phyloP scores from a whole-genome alignment of 1,284 basidiomycete species.

The Malassezia nana region DNA sequence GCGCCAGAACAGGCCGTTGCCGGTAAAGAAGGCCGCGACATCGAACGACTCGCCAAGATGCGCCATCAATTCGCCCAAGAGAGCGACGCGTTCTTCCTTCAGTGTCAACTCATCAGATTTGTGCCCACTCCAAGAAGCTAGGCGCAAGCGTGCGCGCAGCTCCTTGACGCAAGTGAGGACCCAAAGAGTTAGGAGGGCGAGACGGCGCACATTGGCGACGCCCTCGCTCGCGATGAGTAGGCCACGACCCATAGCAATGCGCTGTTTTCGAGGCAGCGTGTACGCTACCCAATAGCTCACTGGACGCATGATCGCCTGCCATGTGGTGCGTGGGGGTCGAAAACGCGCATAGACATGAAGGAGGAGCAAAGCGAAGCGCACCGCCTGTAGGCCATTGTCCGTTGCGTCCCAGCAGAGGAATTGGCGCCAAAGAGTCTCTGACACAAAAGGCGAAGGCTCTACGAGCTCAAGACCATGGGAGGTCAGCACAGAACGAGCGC shows the following conservation, averaged over 20 bases:
- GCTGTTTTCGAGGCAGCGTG: not conserved
- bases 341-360: conserved; percentile 2
- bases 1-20: conserved; percentile 32
- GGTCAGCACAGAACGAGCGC: not conserved
- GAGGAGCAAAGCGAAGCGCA: conserved; percentile 9
- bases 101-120: not conserved
- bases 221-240: conserved; percentile 10
- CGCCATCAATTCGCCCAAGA: conserved; percentile 5
- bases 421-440: not conserved
- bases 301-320: not conserved
- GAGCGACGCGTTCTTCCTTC: conserved; percentile 2
- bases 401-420: conserved; percentile 8
- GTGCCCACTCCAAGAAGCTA: not conserved
- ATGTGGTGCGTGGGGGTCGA: not conserved
- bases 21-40: conserved; percentile 25
- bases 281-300: not conserved
- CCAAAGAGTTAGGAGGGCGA: conserved; percentile 6
- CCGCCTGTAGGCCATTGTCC: conserved; percentile 13
- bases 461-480: not conserved
- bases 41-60: conserved; percentile 29
- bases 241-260: not conserved
- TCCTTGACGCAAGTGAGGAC: not conserved
- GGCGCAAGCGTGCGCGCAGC: not conserved
- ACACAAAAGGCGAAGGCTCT: not conserved
- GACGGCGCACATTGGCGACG: conserved; percentile 16